These are phyloP conservation scores for Globisporangium radiosum DNA, from an alignment of 352 stramenopile species.

Conservation along the genomic window DNA sequence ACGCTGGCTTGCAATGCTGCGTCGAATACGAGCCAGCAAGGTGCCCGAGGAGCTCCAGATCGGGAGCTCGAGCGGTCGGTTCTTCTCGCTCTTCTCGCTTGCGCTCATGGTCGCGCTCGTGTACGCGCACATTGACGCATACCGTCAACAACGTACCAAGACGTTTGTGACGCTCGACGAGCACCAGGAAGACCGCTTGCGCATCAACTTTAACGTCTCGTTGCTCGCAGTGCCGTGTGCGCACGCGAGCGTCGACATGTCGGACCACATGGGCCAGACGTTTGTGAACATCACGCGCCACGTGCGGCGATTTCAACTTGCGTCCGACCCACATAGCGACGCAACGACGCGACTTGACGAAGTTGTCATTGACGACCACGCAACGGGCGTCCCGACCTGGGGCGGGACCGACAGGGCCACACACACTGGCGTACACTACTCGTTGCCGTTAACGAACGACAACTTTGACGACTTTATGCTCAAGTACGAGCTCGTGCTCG, in stretches of 20 bases:
- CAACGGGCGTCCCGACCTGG: slow-evolving; percentile 57
- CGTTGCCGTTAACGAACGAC: slow-evolving; percentile 48
- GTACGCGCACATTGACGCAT: slow-evolving; percentile 52
- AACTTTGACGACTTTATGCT: slow-evolving; percentile 76
- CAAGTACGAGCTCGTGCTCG: slow-evolving; percentile 81
- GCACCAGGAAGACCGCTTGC: slow-evolving; percentile 75
- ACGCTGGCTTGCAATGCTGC: neutral
- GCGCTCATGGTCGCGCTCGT: slow-evolving; percentile 45
- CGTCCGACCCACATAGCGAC: slow-evolving; percentile 19
- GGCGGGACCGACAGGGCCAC: slow-evolving; percentile 44
- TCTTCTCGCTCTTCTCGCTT: slow-evolving; percentile 70
- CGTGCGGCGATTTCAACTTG: slow-evolving; percentile 68
- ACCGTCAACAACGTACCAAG: slow-evolving; percentile 31
- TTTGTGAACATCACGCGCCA: slow-evolving; percentile 78
- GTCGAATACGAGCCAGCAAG: slow-evolving; percentile 24
- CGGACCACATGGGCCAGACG: slow-evolving; percentile 72
- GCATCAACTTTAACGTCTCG: slow-evolving; percentile 84
- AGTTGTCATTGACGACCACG: slow-evolving; percentile 60
- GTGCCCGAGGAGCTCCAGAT: slow-evolving; percentile 74
- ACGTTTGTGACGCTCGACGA: slow-evolving; percentile 63
- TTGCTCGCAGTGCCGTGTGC: slow-evolving; percentile 64
- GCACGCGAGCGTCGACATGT: slow-evolving; percentile 68
- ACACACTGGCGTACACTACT: slow-evolving; percentile 61
- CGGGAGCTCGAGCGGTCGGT: slow-evolving; percentile 40
- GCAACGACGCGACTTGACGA: slow-evolving; percentile 50